These are phyloP conservation scores for Mesotaenium endlicherianum DNA, from an alignment of 139 green algal genomes.

Conservation along the genomic window DNA sequence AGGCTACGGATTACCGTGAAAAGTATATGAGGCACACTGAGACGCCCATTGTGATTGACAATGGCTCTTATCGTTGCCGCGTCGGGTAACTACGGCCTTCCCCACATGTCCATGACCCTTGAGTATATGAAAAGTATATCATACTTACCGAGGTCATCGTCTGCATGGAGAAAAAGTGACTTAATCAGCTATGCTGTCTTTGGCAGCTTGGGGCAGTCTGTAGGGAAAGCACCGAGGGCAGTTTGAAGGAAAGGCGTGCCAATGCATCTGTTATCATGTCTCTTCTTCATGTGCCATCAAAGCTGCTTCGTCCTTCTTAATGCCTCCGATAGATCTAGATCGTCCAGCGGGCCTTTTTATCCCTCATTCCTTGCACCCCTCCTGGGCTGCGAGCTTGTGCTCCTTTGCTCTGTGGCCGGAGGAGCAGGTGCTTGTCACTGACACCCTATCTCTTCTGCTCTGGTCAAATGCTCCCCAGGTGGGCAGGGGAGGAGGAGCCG, in stretches of 20 bases:
- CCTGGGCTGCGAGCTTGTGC: background rate
- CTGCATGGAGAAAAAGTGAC: background rate
- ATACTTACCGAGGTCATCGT: background rate
- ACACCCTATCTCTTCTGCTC: background rate
- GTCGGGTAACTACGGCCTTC: background rate
- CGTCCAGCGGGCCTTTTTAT: background rate
- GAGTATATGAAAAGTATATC: background rate
- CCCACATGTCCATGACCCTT: background rate
- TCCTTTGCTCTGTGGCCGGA: background rate
- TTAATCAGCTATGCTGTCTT: background rate
- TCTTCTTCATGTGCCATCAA: background rate
- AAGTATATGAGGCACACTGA: slow-evolving; percentile 4
- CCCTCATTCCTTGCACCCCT: background rate
- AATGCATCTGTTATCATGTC: background rate
- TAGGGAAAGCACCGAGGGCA: too few relatives aligned
- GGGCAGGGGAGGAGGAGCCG: slow-evolving; percentile 7
- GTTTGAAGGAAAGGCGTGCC: background rate
- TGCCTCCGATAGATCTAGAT: background rate
- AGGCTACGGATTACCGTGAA: background rate
- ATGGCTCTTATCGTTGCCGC: slow-evolving; percentile 29
- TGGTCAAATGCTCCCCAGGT: background rate
- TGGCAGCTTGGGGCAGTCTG: too few relatives aligned
- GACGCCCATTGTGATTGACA: slow-evolving; percentile 28
- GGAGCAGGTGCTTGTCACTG: too few relatives aligned
- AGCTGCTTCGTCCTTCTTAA: background rate